Base-by-base conservation (phyloP, 2,329 filamentous ascomycete species). In the Mollisiaceae sp. region DNA sequence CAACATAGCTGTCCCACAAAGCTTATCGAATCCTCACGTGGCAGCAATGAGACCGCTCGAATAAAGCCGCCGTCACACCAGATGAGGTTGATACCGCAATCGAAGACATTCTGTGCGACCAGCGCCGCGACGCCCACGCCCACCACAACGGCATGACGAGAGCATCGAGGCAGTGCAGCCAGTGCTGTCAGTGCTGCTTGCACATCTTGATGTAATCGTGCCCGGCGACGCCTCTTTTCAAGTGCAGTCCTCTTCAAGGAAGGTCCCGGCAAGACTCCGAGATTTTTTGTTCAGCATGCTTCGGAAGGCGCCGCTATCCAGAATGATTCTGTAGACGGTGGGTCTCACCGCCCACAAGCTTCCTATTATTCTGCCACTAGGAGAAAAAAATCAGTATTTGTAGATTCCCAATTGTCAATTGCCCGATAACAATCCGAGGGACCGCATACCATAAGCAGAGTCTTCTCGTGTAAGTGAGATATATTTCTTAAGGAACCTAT, bases 11-110 rank as follows among this genome's bases (percentile, higher is more conserved):
- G 27, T 35, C 45, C 11, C 14, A 50, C 45, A 54, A 50, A 50
- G 45, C 59, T 61, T 38, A n/a, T 56, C 36, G n/a, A 14, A 56
- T 38, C 24, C 54, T 63, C 52, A 62, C 32, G 54, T 52, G 54
- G 55, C 55, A 38, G 55, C 55, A 57, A 38, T 20, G 32, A 39
- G 24, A 57, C 8, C 18, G 20, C 24, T 27, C 24, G 35, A 57
- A 39, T 57, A 57, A 41, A 57, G 55, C 55, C 55, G 36, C 24
- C 55, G 55, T 57, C 5, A 14, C 20, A 57, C 35, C 4, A 57
- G 55, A 57, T 57, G 32, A 57, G 55, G 35, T 57, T 57, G 35
- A 38, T n/a, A 39, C 55, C 55, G 55, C 55, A 41, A 57, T 57
- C 32, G 24, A 38, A 57, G 55, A 57, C 55, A 57, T 39, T 57